Percentiles rank a stretch among this genome's conserved stretches.
Evolutionary conservation across 2,329 filamentous ascomycete species (phyloP).

Genomic region (Hypoxylon sp.): DNA sequence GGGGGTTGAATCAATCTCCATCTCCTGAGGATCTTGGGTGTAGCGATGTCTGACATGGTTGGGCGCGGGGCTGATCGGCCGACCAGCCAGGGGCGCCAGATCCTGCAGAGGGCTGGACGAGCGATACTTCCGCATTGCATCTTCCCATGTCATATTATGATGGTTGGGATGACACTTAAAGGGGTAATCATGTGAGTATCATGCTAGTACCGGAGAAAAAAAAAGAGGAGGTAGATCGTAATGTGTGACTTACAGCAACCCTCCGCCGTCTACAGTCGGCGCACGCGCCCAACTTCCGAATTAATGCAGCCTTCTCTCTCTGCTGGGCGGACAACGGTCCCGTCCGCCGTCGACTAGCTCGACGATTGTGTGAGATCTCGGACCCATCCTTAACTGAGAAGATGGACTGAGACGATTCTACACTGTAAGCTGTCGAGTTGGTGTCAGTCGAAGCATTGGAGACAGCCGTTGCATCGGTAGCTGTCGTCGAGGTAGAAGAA

Average conservation of each 20-base stretch:
- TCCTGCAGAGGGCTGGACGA: constrained; percentile 68
- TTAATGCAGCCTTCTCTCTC: constrained; percentile 71
- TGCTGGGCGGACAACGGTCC: constrained; percentile 71
- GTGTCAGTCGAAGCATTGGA: constrained; percentile 61
- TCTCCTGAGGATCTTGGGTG: constrained; percentile 65
- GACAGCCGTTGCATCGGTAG: constrained; percentile 59
- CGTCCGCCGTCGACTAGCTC: constrained; percentile 70
- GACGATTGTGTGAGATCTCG: constrained; percentile 67
- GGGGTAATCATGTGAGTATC: constrained; percentile 48
- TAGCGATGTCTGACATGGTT: constrained; percentile 59
- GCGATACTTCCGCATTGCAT: constrained; percentile 69
- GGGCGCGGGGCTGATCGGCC: constrained; percentile 64
- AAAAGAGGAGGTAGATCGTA: constrained; percentile 23
- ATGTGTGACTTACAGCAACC: constrained; percentile 67
- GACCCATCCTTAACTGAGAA: constrained; percentile 70
- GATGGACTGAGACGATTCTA: constrained; percentile 69
- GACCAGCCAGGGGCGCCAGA: constrained; percentile 61
- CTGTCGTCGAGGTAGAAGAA: constrained; percentile 68
- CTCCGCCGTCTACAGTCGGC: constrained; percentile 68
- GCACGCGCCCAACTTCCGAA: constrained; percentile 72
- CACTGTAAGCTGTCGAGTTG: constrained; percentile 66
- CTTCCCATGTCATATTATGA: constrained; percentile 73
- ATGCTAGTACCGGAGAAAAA: constrained; percentile 18
- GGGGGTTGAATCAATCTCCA: constrained; percentile 67
- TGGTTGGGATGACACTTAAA: constrained; percentile 71